Conservation (phyloP, 2,329 filamentous ascomycete species). For the Alternaria gansuensis region DNA sequence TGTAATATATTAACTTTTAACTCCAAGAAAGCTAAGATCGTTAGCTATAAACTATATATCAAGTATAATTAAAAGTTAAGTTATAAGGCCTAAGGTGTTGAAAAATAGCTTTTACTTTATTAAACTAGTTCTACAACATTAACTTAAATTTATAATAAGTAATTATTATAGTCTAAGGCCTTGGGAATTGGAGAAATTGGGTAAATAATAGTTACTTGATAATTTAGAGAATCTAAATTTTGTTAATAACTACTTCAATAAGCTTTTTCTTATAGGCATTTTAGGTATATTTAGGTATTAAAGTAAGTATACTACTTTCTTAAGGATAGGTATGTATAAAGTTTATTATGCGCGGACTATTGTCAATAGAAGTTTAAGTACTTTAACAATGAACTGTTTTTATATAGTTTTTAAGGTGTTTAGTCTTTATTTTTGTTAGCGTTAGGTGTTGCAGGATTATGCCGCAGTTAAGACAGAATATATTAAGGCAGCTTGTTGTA, state of each 20-base stretch:
- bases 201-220: conserved; percentile 13
- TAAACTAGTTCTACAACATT: conserved; percentile 8
- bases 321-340: too few relatives aligned
- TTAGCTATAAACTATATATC: conserved; percentile 15
- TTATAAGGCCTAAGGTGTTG: not conserved
- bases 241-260: conserved; percentile 17
- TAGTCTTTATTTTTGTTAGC: too few relatives aligned
- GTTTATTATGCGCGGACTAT: too few relatives aligned
- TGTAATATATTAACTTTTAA: conserved; percentile 21
- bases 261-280: too few relatives aligned
- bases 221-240: conserved; percentile 13
- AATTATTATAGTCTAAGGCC: conserved; percentile 10
- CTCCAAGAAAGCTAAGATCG: conserved; percentile 14
- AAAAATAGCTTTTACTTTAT: not conserved
- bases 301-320: too few relatives aligned
- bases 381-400: too few relatives aligned
- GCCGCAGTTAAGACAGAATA: too few relatives aligned
- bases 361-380: too few relatives aligned
- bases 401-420: too few relatives aligned
- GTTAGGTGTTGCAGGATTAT: too few relatives aligned
- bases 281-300: not conserved
- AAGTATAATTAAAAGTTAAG: conserved; percentile 14
- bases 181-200: conserved; percentile 13
- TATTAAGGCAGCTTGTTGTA: too few relatives aligned
- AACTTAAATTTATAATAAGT: conserved; percentile 17